Evolutionary conservation across 2,329 filamentous ascomycete genomes (phyloP).

Genomic region (Penicillium paneum): DNA sequence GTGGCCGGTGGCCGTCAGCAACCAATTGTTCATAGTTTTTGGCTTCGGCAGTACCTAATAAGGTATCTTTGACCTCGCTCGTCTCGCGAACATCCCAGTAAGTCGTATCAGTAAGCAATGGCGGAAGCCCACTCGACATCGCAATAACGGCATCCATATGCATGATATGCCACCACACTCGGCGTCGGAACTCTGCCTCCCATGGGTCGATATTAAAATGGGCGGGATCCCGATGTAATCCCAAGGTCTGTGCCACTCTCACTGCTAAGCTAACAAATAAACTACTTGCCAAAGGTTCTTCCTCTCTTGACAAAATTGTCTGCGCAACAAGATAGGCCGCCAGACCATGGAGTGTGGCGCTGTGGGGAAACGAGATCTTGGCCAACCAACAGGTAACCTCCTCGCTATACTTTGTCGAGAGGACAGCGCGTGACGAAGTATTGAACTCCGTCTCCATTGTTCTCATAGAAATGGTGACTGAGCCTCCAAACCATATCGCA

Average conservation of each 20-base stretch:
- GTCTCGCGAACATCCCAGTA: constrained; percentile 49
- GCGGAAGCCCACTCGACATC: constrained; percentile 50
- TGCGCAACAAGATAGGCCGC: constrained; percentile 49
- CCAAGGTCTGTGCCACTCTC: constrained; percentile 49
- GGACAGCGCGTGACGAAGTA: constrained; percentile 31
- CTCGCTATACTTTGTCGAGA: constrained; percentile 43
- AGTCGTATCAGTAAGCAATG: constrained; percentile 46
- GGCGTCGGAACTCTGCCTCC: constrained; percentile 46
- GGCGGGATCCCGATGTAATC: constrained; percentile 48
- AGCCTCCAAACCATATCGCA: constrained; percentile 49
- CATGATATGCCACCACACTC: constrained; percentile 51
- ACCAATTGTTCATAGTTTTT: constrained; percentile 35
- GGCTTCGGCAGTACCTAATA: constrained; percentile 39
- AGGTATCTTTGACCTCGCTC: constrained; percentile 48
- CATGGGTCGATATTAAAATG: constrained; percentile 46
- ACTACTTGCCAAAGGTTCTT: constrained; percentile 49
- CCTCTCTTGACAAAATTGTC: constrained; percentile 47
- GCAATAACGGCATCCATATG: constrained; percentile 50
- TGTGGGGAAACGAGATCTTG: constrained; percentile 46
- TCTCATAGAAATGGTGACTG: constrained; percentile 43
- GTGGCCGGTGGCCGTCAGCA: constrained; percentile 29
- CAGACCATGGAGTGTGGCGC: constrained; percentile 45
- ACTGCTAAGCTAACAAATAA: constrained; percentile 48
- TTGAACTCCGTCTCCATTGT: constrained; percentile 43
- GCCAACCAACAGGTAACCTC: constrained; percentile 44